Conservation (phyloP, 1,284 basidiomycete species). For the Apiotrichum gamsii region DNA sequence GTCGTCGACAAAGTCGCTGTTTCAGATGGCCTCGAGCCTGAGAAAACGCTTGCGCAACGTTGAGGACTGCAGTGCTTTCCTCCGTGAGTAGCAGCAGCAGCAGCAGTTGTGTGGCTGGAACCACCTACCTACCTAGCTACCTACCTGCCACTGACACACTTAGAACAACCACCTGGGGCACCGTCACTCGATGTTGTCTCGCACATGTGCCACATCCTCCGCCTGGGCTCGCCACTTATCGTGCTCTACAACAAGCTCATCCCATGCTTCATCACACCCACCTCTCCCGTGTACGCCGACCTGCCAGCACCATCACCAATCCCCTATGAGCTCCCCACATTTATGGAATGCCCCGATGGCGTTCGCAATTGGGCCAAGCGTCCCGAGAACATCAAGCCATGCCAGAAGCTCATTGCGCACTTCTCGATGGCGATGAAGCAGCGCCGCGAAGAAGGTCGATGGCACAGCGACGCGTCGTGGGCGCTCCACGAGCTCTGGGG, state of each 20-base stretch:
- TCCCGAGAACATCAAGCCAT: constrained; percentile 72
- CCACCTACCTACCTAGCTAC: not conserved
- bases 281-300: constrained; percentile 51
- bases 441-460: constrained; percentile 48
- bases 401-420: constrained; percentile 53
- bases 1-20: constrained; percentile 42
- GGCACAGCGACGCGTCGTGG: constrained; percentile 50
- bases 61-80: constrained; percentile 42
- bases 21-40: constrained; percentile 42
- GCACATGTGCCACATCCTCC: constrained; percentile 89
- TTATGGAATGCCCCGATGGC: constrained; percentile 58
- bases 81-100: constrained; percentile 43
- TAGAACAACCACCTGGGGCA: constrained; percentile 39
- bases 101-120: not conserved
- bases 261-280: constrained; percentile 53
- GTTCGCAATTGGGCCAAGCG: constrained; percentile 58
- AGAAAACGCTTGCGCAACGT: constrained; percentile 39
- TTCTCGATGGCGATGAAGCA: constrained; percentile 53
- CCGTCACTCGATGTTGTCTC: constrained; percentile 58
- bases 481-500: constrained; percentile 70
- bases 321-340: constrained; percentile 52
- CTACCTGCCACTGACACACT: not conserved
- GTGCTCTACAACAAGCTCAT: constrained; percentile 91
- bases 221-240: constrained; percentile 86
- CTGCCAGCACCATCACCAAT: constrained; percentile 45